These are phyloP conservation scores for Aspergillus funiculosus DNA, from an alignment of 495 filamentous ascomycete genomes.

Conservation along the genomic window DNA sequence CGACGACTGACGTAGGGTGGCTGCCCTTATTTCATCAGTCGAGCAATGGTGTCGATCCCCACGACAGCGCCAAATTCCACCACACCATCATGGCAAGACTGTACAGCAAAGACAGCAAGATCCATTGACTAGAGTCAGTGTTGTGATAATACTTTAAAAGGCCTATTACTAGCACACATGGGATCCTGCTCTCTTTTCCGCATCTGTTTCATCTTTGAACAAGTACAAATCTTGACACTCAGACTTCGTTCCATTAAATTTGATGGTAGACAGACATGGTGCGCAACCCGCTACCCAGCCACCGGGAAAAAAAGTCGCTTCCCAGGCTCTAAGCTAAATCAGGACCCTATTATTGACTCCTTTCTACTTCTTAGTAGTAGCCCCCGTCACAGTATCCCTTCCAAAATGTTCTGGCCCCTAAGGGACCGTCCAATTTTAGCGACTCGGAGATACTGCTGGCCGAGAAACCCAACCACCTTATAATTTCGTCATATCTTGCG, in stretches of 20 bases:
- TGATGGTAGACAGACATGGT: too few relatives aligned
- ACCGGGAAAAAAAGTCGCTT: slow-evolving; percentile 8
- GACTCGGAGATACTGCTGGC: not conserved
- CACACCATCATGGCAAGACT: not conserved
- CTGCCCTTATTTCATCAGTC: slow-evolving; percentile 5
- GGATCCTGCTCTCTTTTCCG: too few relatives aligned
- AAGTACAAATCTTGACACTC: too few relatives aligned
- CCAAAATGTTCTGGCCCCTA: slow-evolving; percentile 21
- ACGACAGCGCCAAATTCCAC: slow-evolving; percentile 8
- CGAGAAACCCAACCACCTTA: slow-evolving; percentile 3
- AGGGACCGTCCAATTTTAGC: slow-evolving; percentile 17
- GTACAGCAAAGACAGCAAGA: not conserved
- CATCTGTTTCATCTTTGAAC: too few relatives aligned
- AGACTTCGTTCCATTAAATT: too few relatives aligned
- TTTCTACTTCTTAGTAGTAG: not conserved
- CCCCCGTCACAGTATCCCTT: not conserved
- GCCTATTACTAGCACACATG: too few relatives aligned
- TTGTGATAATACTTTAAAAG: too few relatives aligned
- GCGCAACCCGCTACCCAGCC: slow-evolving; percentile 15
- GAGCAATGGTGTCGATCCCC: slow-evolving; percentile 10
- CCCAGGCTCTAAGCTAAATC: slow-evolving; percentile 7
- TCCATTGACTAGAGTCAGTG: too few relatives aligned
- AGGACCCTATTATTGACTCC: slow-evolving; percentile 12
- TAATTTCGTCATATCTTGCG: slow-evolving; percentile 13
- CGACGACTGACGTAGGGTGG: slow-evolving; percentile 21